These are phyloP conservation scores for Dianthus caryophyllus DNA, from an alignment of 148 eudicot genomes.

Conservation along the genomic window DNA sequence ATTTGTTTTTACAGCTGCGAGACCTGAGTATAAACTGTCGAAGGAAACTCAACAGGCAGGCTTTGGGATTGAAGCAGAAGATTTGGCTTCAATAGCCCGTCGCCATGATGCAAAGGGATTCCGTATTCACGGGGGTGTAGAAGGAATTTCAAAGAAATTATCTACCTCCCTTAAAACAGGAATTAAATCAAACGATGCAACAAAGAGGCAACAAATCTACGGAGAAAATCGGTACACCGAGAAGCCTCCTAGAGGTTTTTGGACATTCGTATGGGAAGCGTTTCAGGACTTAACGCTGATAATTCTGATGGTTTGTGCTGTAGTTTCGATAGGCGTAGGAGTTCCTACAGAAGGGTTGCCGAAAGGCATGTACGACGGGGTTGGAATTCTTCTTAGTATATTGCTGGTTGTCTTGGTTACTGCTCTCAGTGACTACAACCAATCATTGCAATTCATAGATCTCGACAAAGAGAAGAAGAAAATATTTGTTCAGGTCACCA, in stretches of 20 bases:
- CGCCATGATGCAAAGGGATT: conserved; percentile 50
- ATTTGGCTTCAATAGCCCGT: conserved; percentile 64
- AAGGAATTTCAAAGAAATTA: conserved; percentile 60
- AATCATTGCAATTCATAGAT: conserved; percentile 82
- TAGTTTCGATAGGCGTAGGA: conserved; percentile 82
- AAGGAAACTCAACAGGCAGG: conserved; percentile 61
- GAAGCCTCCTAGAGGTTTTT: conserved; percentile 78
- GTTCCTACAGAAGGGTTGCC: conserved; percentile 84
- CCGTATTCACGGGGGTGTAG: conserved; percentile 38
- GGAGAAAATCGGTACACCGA: conserved; percentile 69
- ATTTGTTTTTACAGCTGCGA: conserved; percentile 40
- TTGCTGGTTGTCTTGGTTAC: conserved; percentile 80
- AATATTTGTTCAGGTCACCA: conserved; percentile 67
- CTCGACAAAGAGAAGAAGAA: conserved; percentile 89
- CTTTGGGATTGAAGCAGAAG: conserved; percentile 61
- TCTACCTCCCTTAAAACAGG: conserved; percentile 53
- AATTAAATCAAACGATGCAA: conserved; percentile 43
- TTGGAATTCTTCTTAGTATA: conserved; percentile 72
- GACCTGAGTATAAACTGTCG: conserved; percentile 40
- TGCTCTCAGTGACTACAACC: conserved; percentile 80
- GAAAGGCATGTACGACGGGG: conserved; percentile 79
- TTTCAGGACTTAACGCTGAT: conserved; percentile 82
- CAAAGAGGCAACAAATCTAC: conserved; percentile 53
- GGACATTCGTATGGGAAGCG: conserved; percentile 90
- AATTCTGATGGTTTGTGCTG: conserved; percentile 86